phyloP scores from a whole-genome alignment of 2,329 filamentous ascomycete genomes.

The Scytalidium lignicola region DNA sequence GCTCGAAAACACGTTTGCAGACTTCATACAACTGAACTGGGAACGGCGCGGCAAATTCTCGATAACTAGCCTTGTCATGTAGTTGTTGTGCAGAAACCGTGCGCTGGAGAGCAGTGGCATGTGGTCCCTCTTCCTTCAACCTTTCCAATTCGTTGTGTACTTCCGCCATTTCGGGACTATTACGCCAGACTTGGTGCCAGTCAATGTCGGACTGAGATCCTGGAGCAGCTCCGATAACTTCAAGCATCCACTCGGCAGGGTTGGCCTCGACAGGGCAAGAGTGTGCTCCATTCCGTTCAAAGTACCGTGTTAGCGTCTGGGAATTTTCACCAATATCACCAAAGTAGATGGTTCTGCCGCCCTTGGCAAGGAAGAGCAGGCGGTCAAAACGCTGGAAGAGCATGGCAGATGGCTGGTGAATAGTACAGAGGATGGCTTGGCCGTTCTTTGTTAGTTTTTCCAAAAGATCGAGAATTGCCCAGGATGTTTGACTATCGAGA shows the following conservation, averaged over 20 bases:
- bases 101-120: constrained; percentile 13
- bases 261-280: constrained; percentile 63
- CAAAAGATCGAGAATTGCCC: constrained; percentile 79
- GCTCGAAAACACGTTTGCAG: constrained; percentile 61
- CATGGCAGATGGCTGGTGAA: constrained; percentile 89
- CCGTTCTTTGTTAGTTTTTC: constrained; percentile 82
- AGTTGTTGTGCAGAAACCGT: constrained; percentile 4
- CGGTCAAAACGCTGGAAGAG: constrained; percentile 85
- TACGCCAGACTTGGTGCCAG: constrained; percentile 55
- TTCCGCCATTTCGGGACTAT: constrained; percentile 40
- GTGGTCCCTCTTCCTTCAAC: constrained; percentile 41
- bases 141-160: constrained; percentile 42
- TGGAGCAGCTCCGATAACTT: constrained; percentile 50
- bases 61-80: constrained; percentile 41
- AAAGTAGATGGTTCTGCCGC: constrained; percentile 74
- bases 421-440: constrained; percentile 87
- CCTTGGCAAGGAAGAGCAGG: constrained; percentile 68
- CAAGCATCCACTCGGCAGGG: constrained; percentile 74
- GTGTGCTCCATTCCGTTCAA: constrained; percentile 62
- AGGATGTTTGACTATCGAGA: constrained; percentile 85
- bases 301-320: constrained; percentile 47
- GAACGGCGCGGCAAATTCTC: constrained; percentile 74
- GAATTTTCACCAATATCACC: constrained; percentile 57
- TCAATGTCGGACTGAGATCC: constrained; percentile 56
- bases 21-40: constrained; percentile 57